Conservation (phyloP, 2,329 filamentous ascomycete genomes). For the Pseudogymnoascus sp. region DNA sequence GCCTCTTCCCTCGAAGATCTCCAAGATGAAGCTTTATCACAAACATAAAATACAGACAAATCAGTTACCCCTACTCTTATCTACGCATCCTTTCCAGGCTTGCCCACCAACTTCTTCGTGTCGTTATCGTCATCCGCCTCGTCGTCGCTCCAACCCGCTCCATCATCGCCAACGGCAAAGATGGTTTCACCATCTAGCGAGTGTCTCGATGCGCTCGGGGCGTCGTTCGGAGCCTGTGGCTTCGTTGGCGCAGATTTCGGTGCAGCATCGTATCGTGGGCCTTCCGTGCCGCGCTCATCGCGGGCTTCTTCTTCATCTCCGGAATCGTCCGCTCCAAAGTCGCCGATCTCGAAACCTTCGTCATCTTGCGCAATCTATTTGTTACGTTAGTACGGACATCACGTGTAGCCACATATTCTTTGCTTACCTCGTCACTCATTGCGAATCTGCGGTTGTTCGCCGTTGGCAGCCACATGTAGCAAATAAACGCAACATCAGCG, state of each 20-base stretch:
- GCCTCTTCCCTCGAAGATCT: not conserved
- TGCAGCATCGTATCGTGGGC: constrained; percentile 26
- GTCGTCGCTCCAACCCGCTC: constrained; percentile 67
- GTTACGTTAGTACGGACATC: not conserved
- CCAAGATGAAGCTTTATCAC: not conserved
- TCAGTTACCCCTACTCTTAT: constrained; percentile 9
- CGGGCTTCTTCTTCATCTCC: constrained; percentile 55
- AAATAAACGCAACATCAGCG: constrained; percentile 83
- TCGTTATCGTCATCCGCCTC: constrained; percentile 52
- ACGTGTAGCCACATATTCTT: not conserved
- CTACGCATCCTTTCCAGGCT: constrained; percentile 17
- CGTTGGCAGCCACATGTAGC: constrained; percentile 93
- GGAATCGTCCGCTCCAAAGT: constrained; percentile 64
- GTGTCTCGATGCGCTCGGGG: constrained; percentile 36
- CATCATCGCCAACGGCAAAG: constrained; percentile 83
- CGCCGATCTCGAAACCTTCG: constrained; percentile 93
- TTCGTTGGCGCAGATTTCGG: constrained; percentile 18
- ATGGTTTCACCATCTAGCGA: constrained; percentile 86
- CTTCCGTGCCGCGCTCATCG: constrained; percentile 31
- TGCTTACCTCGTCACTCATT: constrained; percentile 84
- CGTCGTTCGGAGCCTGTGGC: constrained; percentile 14
- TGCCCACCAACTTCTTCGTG: constrained; percentile 41
- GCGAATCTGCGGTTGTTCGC: constrained; percentile 95
- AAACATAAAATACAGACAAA: constrained; percentile 8
- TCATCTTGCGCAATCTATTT: constrained; percentile 87